Conservation (phyloP, 768 basidiomycete species). For the Mycena rosella region DNA sequence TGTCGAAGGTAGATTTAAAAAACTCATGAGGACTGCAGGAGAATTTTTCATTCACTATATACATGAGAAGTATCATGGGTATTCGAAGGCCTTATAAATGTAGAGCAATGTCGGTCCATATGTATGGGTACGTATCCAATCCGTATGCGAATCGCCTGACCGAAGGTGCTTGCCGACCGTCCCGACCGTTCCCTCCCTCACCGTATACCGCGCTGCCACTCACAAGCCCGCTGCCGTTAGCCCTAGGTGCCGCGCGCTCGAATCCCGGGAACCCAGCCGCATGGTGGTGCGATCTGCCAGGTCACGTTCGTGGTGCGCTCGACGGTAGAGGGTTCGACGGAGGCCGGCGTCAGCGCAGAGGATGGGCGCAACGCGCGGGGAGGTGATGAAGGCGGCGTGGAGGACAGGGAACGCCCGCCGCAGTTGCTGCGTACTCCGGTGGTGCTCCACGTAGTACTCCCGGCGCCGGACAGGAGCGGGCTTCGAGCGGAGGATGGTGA, state of each 20-base stretch:
- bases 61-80: neutral
- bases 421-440: no score
- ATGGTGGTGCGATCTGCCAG: no score
- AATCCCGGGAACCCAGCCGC: no score
- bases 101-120: constrained; percentile 9
- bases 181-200: neutral
- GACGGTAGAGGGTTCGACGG: constrained; percentile 3
- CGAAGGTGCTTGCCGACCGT: neutral
- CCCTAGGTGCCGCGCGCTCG: neutral
- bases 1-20: no score
- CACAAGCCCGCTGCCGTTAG: no score
- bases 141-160: constrained; percentile 11
- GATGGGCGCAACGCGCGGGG: neutral
- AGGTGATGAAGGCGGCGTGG: neutral
- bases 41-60: no score
- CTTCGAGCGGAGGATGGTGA: no score
- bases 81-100: constrained; percentile 5
- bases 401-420: no score
- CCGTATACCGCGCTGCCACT: no score
- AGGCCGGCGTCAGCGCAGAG: neutral
- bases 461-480: no score
- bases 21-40: no score
- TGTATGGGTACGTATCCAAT: constrained; percentile 2
- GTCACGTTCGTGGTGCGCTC: constrained; percentile 2
- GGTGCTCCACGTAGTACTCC: no score